Conservation (phyloP, 176 grass and related monocot genomes). For the Triticum aestivum region IWGSC_CS_RefSeq_v2.1 NC_057808.1:125986085-125986584, state of each 20-base stretch:
- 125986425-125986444: not conserved
- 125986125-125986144: not conserved
- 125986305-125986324: not conserved
- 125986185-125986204: not conserved
- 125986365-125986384: not conserved
- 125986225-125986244: not conserved
- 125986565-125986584: too few species aligned
- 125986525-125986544: too few species aligned
- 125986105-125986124: not conserved
- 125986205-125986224: not conserved
- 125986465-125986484: not conserved
- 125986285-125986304: not conserved
- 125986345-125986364: not conserved
- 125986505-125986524: not conserved
- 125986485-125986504: not conserved
- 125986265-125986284: too few species aligned
- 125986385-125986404: not conserved
- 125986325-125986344: not conserved
- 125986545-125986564: too few species aligned
- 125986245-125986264: too few species aligned
- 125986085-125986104: not conserved
- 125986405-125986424: not conserved
- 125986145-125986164: not conserved
- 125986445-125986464: not conserved
- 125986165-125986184: not conserved